These are phyloP conservation scores for Elongisporangium senticosum DNA, from an alignment of 352 stramenopile species.

Conservation along the genomic window DNA sequence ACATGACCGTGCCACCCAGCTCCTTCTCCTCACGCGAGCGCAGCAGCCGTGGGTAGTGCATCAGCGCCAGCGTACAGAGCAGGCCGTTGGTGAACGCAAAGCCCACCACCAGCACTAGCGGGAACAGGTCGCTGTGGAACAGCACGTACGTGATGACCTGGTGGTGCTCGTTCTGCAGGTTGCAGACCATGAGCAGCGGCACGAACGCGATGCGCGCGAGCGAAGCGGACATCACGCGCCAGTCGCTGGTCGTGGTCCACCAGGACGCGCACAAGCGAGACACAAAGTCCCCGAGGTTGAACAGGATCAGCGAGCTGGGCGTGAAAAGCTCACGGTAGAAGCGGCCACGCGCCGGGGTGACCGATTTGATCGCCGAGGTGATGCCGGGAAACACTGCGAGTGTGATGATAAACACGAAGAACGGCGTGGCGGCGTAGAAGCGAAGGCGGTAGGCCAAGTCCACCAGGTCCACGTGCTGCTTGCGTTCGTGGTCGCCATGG, in stretches of 20 bases:
- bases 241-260: slow-evolving; percentile 23
- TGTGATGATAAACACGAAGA: slow-evolving; percentile 75
- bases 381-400: slow-evolving; percentile 72
- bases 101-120: slow-evolving; percentile 45
- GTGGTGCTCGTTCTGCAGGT: slow-evolving; percentile 63
- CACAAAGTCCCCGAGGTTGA: slow-evolving; percentile 72
- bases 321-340: slow-evolving; percentile 70
- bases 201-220: slow-evolving; percentile 47
- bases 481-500: not conserved
- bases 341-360: slow-evolving; percentile 29
- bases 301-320: slow-evolving; percentile 70
- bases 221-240: slow-evolving; percentile 30
- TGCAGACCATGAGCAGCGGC: slow-evolving; percentile 71
- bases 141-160: slow-evolving; percentile 64
- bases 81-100: slow-evolving; percentile 73
- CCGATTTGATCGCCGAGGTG: slow-evolving; percentile 63
- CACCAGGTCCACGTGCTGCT: slow-evolving; percentile 34
- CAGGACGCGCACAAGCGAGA: slow-evolving; percentile 41
- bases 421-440: slow-evolving; percentile 49
- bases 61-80: slow-evolving; percentile 64
- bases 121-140: slow-evolving; percentile 64
- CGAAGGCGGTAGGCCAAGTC: slow-evolving; percentile 57
- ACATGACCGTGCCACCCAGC: slow-evolving; percentile 72
- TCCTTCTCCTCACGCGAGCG: slow-evolving; percentile 59
- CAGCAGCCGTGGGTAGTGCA: slow-evolving; percentile 66